These are phyloP conservation scores for Zygnema cylindricum DNA, from an alignment of 139 green algal genomes.

Conservation along the genomic window DNA sequence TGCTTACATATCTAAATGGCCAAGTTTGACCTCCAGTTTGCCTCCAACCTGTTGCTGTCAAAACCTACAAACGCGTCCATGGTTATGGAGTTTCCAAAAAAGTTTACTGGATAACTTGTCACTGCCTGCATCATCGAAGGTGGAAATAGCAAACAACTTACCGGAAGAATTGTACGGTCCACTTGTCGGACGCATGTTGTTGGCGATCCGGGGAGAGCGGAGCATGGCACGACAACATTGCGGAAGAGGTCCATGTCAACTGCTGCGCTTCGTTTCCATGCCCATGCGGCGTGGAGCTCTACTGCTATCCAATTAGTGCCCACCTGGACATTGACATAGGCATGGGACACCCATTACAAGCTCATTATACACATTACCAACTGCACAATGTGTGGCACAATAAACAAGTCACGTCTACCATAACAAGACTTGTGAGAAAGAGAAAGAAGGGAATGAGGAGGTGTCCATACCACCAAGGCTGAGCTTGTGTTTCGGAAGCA, in stretches of 20 bases:
- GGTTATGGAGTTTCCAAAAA: neutral
- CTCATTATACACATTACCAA: neutral
- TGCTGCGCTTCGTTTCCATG: constrained; percentile 12
- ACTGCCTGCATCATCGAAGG: neutral
- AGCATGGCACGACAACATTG: neutral
- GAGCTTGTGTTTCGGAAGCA: neutral
- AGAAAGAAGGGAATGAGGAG: neutral
- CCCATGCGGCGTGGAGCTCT: constrained; percentile 39
- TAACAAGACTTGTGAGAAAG: neutral
- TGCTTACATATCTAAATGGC: neutral
- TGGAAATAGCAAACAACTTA: neutral
- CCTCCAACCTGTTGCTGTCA: neutral
- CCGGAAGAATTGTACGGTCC: neutral
- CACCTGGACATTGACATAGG: constrained; percentile 20
- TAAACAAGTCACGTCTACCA: neutral
- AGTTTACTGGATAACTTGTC: neutral
- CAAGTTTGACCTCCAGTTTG: neutral
- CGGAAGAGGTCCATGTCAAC: constrained; percentile 28
- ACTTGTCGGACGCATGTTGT: neutral
- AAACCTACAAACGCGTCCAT: neutral
- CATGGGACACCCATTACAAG: neutral
- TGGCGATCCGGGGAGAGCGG: neutral
- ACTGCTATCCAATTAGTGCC: constrained; percentile 45
- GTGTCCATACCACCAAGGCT: neutral
- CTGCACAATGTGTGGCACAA: neutral